Percentiles rank a stretch among this genome's conserved stretches.
phyloP scores from a whole-genome alignment of 108 stramenopile genomes.

The Skeletonema grethae region DNA sequence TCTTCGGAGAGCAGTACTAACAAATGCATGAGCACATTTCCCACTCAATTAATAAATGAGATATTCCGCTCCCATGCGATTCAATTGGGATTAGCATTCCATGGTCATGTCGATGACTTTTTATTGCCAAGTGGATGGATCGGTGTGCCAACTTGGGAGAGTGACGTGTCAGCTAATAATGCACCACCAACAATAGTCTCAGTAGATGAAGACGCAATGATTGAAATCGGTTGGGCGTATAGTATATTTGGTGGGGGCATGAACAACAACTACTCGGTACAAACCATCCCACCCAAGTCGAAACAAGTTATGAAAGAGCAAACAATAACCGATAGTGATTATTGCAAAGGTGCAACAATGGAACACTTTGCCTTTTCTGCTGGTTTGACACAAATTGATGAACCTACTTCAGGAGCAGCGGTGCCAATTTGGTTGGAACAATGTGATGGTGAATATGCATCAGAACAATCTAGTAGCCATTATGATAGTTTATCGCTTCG shows the following conservation, averaged over 20 bases:
- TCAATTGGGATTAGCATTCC: conserved; percentile 94
- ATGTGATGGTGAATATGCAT: conserved; percentile 24
- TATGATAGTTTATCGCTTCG: conserved; percentile 30
- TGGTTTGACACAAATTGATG: conserved; percentile 4
- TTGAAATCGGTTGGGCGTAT: conserved; percentile 21
- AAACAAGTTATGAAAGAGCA: neutral
- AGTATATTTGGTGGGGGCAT: conserved; percentile 12
- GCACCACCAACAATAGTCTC: conserved; percentile 51
- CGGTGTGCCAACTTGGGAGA: conserved; percentile 94
- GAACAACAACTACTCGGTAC: neutral
- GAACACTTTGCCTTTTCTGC: conserved; percentile 78
- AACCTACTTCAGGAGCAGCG: neutral
- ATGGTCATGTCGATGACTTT: conserved; percentile 71
- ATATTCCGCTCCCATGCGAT: conserved; percentile 90
- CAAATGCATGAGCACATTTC: conserved; percentile 89
- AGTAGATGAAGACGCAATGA: conserved; percentile 75
- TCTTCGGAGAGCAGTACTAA: conserved; percentile 60
- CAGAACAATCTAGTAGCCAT: conserved; percentile 10
- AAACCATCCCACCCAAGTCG: neutral
- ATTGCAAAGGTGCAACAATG: conserved; percentile 40
- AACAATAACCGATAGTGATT: neutral
- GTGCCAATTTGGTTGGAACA: conserved; percentile 13
- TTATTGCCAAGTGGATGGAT: conserved; percentile 62
- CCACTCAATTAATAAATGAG: conserved; percentile 91
- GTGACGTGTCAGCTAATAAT: conserved; percentile 18